Evolutionary conservation across 2,329 filamentous ascomycete species (phyloP).

Genomic region (Botryotinia narcissicola): DNA sequence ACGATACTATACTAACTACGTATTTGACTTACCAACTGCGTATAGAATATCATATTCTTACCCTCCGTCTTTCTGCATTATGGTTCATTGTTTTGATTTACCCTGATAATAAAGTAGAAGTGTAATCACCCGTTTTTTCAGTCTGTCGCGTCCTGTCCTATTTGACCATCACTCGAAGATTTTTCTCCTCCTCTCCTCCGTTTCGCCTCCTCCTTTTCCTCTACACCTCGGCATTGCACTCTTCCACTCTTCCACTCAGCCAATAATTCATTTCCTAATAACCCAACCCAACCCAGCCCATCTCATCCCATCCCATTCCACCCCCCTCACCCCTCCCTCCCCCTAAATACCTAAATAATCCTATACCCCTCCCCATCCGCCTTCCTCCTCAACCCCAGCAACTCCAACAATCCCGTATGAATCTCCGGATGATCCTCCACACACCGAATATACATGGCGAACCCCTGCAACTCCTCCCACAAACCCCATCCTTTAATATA

Average conservation of each 20-base stretch:
- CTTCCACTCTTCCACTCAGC: neutral
- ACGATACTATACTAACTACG: neutral
- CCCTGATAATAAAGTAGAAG: neutral
- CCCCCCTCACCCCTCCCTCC: too few species aligned
- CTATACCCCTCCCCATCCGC: slow-evolving; percentile 22
- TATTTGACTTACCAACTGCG: neutral
- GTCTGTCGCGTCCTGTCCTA: neutral
- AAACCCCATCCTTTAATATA: slow-evolving; percentile 18
- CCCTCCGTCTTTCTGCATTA: neutral
- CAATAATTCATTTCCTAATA: too few species aligned
- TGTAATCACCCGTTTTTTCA: neutral
- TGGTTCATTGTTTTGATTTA: neutral
- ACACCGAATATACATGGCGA: neutral
- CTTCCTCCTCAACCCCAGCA: slow-evolving; percentile 23
- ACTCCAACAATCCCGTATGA: slow-evolving; percentile 19
- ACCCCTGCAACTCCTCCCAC: slow-evolving; percentile 2
- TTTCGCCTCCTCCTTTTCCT: too few species aligned
- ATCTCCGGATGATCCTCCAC: slow-evolving; percentile 23
- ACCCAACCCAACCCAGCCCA: too few species aligned
- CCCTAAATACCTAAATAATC: slow-evolving; percentile 20
- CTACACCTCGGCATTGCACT: too few species aligned
- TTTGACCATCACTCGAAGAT: neutral
- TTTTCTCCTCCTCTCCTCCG: neutral
- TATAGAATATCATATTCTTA: neutral
- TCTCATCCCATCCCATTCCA: too few species aligned